Percentiles rank a stretch among this genome's conserved stretches.
Conservation (phyloP, 768 basidiomycete genomes). For the Kwoniella bestiolae region DNA sequence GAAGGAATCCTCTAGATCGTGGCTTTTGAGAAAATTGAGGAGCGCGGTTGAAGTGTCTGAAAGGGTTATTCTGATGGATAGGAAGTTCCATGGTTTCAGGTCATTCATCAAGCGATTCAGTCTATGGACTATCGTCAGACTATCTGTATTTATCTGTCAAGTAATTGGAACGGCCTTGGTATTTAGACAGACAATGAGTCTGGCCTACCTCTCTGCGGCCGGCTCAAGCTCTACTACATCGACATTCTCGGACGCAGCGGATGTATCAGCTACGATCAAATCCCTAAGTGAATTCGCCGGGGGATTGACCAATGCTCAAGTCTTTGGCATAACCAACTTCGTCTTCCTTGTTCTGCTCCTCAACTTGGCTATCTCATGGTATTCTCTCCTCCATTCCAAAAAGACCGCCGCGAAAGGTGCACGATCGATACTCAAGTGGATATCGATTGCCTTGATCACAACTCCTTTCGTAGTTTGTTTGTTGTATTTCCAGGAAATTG, state of each 20-base stretch:
- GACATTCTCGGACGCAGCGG: constrained; percentile 6
- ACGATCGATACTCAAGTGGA: constrained; percentile 15
- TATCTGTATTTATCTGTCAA: constrained; percentile 7
- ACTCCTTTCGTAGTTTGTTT: constrained; percentile 6
- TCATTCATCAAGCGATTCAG: constrained; percentile 3
- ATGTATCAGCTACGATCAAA: neutral
- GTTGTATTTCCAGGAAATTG: constrained; percentile 17
- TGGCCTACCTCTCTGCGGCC: constrained; percentile 3
- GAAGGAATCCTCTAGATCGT: neutral
- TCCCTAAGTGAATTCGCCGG: neutral
- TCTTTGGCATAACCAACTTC: constrained; percentile 17
- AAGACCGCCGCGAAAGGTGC: neutral
- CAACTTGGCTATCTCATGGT: constrained; percentile 13
- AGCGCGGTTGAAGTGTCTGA: neutral
- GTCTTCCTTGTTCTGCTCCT: constrained; percentile 15
- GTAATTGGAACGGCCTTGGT: constrained; percentile 9
- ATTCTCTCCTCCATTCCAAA: constrained; percentile 10
- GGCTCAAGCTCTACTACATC: constrained; percentile 1
- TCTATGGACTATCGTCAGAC: neutral
- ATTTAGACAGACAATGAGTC: constrained; percentile 21
- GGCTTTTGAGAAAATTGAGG: neutral
- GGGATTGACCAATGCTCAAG: neutral
- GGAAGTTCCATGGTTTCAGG: neutral
- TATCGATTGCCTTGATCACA: neutral
- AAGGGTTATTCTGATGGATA: constrained; percentile 3